phyloP scores from a whole-genome alignment of 1,139 yeast genomes.

The Casaregolazyma lundiana region DNA sequence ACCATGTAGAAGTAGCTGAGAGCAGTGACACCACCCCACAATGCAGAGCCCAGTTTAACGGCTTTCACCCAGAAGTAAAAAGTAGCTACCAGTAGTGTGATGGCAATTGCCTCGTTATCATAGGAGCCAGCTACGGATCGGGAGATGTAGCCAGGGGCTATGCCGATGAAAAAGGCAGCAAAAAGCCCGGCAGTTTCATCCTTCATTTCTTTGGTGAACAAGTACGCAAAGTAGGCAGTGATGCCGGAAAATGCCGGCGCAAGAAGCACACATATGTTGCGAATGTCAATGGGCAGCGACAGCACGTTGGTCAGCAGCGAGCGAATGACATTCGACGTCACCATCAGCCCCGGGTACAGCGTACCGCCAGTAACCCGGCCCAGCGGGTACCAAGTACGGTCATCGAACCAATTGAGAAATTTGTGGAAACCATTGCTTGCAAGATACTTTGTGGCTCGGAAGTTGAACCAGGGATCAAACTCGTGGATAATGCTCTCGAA shows the following conservation, averaged over 20 bases:
- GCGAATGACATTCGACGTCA: conserved; percentile 88
- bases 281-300: conserved; percentile 84
- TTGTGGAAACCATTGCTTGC: conserved; percentile 81
- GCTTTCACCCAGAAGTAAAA: conserved; percentile 96
- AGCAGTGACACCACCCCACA: conserved; percentile 82
- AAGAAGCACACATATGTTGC: conserved; percentile 90
- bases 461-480: conserved; percentile 98
- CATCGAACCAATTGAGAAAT: conserved; percentile 97
- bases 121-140: conserved; percentile 98
- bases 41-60: conserved; percentile 81
- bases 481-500: conserved; percentile 97
- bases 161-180: conserved; percentile 93
- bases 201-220: conserved; percentile 86
- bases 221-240: conserved; percentile 89
- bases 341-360: conserved; percentile 96
- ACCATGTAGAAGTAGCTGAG: conserved; percentile 96
- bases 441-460: conserved; percentile 87
- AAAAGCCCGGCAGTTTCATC: conserved; percentile 85
- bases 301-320: conserved; percentile 55
- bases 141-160: conserved; percentile 97
- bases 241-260: conserved; percentile 96
- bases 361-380: conserved; percentile 99
- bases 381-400: conserved; percentile 97
- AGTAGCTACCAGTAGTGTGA: conserved; percentile 90
- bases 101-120: conserved; percentile 98